Conservation (phyloP, 2,329 filamentous ascomycete genomes). For the Aspergillus sclerotialis region DNA sequence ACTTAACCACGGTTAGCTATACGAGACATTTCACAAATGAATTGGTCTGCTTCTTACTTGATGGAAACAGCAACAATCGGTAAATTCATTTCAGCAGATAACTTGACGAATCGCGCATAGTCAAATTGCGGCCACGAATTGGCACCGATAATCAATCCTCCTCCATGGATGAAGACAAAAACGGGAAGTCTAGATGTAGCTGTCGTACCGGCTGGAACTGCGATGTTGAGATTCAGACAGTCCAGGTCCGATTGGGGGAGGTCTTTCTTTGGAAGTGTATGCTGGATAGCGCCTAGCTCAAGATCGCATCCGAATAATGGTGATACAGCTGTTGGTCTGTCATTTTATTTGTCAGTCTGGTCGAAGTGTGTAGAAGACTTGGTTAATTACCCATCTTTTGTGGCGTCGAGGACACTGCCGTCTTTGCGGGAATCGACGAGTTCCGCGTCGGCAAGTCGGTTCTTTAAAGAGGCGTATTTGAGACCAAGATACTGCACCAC, state of each 20-base stretch:
- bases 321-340: constrained; percentile 34
- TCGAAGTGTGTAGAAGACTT: too few species aligned
- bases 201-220: constrained; percentile 30
- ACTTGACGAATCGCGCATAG: constrained; percentile 37
- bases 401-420: constrained; percentile 24
- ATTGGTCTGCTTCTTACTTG: constrained; percentile 33
- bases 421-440: constrained; percentile 19
- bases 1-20: constrained; percentile 20
- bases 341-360: neutral
- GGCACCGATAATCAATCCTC: constrained; percentile 44
- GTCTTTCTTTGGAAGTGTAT: constrained; percentile 36
- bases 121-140: constrained; percentile 50
- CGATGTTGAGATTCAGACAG: constrained; percentile 48
- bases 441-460: constrained; percentile 28
- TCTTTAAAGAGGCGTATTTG: constrained; percentile 29
- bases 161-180: constrained; percentile 49
- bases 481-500: constrained; percentile 30
- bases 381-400: constrained; percentile 25
- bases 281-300: constrained; percentile 45
- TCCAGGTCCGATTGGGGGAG: constrained; percentile 40
- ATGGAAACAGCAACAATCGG: constrained; percentile 43
- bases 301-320: constrained; percentile 35
- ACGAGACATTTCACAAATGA: neutral
- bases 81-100: constrained; percentile 36
- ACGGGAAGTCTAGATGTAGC: constrained; percentile 39